phyloP scores from a whole-genome alignment of 1,139 yeast genomes.

The Keqinozyma sinolaborantium region DNA sequence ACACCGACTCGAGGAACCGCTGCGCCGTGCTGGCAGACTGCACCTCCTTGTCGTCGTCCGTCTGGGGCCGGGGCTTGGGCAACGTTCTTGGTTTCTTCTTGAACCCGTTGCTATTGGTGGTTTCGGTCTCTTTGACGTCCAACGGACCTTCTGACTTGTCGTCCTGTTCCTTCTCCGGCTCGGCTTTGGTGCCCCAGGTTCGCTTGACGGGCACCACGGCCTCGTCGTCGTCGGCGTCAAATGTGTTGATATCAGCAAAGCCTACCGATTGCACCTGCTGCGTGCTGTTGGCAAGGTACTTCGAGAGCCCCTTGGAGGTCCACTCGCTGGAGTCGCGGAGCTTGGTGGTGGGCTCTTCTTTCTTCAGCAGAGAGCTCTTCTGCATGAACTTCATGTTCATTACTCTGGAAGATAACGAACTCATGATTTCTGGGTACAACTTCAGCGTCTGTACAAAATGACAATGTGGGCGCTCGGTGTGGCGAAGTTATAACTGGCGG shows the following conservation, averaged over 20 bases:
- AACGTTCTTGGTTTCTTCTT: slow-evolving; percentile 17
- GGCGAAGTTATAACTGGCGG: no score
- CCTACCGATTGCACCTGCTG: slow-evolving; percentile 40
- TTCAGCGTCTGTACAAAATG: no score
- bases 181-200: slow-evolving; percentile 19
- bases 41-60: background rate
- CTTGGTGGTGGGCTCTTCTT: slow-evolving; percentile 31
- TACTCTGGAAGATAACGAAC: slow-evolving; percentile 58
- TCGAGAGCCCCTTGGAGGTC: slow-evolving; percentile 40
- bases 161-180: slow-evolving; percentile 1
- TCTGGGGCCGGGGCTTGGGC: background rate
- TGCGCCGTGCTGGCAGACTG: background rate
- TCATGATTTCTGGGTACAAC: slow-evolving; percentile 22
- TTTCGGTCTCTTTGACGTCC: slow-evolving; percentile 6
- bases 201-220: slow-evolving; percentile 15
- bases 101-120: slow-evolving; percentile 10
- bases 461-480: no score
- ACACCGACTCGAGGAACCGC: background rate
- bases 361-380: slow-evolving; percentile 13
- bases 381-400: slow-evolving; percentile 70
- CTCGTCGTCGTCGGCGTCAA: slow-evolving; percentile 14
- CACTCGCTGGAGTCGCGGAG: slow-evolving; percentile 60
- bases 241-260: slow-evolving; percentile 38
- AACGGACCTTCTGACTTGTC: background rate
- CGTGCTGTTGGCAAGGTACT: slow-evolving; percentile 19